phyloP scores from a whole-genome alignment of 2,329 filamentous ascomycete species.

The Lecanicillium sp. region DNA sequence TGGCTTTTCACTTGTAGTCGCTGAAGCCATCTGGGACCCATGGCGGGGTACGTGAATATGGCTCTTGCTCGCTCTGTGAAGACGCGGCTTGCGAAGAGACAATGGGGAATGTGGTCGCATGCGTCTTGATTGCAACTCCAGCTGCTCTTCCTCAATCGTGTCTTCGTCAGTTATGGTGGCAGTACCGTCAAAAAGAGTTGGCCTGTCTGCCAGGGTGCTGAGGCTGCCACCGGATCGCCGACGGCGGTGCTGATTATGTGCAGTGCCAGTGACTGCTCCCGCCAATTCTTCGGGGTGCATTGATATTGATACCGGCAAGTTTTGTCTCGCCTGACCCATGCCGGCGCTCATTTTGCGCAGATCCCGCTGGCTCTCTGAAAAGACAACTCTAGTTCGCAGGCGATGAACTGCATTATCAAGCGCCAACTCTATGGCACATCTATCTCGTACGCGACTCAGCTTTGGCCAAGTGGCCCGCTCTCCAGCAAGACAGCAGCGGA shows the following conservation, averaged over 20 bases:
- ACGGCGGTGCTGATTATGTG: constrained; percentile 32
- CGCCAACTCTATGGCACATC: constrained; percentile 81
- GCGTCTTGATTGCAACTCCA: constrained; percentile 30
- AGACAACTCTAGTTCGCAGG: constrained; percentile 59
- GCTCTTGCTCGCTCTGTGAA: constrained; percentile 33
- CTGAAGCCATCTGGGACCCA: constrained; percentile 7
- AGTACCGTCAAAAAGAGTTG: constrained; percentile 23
- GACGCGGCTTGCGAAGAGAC: constrained; percentile 27
- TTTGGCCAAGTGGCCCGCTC: constrained; percentile 91
- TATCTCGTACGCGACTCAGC: constrained; percentile 74
- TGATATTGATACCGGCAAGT: constrained; percentile 11
- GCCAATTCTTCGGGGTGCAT: constrained; percentile 13
- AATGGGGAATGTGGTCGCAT: constrained; percentile 16
- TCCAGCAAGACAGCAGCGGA: constrained; percentile 65
- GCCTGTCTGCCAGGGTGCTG: constrained; percentile 27
- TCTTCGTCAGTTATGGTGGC: constrained; percentile 34
- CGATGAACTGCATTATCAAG: constrained; percentile 67
- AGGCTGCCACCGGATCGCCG: constrained; percentile 44
- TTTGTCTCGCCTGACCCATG: constrained; percentile 19
- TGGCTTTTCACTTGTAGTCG: constrained; percentile 8
- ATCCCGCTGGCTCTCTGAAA: constrained; percentile 57
- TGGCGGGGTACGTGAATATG: constrained; percentile 24
- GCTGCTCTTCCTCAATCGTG: constrained; percentile 33
- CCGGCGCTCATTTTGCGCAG: constrained; percentile 36
- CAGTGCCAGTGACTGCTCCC: constrained; percentile 18